phyloP scores from a whole-genome alignment of 495 filamentous ascomycete species.

The Neurospora intermedia region DNA sequence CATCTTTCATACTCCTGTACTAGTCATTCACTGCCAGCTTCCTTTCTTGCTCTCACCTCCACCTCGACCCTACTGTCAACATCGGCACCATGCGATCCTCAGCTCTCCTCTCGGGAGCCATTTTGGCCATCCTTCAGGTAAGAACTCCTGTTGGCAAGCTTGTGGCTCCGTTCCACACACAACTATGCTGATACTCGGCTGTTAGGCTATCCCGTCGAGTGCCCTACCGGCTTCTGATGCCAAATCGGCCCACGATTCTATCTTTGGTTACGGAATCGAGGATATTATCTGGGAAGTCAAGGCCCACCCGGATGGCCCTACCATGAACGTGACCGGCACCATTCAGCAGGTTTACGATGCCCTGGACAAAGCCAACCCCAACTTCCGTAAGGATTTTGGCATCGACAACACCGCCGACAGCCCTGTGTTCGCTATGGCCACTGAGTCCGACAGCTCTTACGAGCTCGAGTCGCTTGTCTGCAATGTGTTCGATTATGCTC shows the following conservation, averaged over 20 bases:
- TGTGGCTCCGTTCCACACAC: not conserved
- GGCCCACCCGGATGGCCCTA: constrained; percentile 1
- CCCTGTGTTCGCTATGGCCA: not conserved
- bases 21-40: not conserved
- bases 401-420: not conserved
- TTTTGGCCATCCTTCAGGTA: not conserved
- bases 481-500: not conserved
- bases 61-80: not conserved
- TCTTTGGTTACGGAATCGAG: constrained; percentile 4
- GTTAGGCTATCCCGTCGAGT: not conserved
- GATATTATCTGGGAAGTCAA: constrained; percentile 7
- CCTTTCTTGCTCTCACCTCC: not conserved
- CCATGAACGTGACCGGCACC: constrained; percentile 7
- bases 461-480: not conserved
- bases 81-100: not conserved
- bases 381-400: constrained; percentile 15
- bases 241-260: not conserved
- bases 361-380: constrained; percentile 6
- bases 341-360: constrained; percentile 7
- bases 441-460: not conserved
- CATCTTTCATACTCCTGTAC: not conserved
- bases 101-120: not conserved
- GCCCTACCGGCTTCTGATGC: not conserved
- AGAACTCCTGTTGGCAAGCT: not conserved
- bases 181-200: not conserved